Evolutionary conservation across 1,284 basidiomycete genomes (phyloP).

Genomic region (Cystobasidiaceae sp.): DNA sequence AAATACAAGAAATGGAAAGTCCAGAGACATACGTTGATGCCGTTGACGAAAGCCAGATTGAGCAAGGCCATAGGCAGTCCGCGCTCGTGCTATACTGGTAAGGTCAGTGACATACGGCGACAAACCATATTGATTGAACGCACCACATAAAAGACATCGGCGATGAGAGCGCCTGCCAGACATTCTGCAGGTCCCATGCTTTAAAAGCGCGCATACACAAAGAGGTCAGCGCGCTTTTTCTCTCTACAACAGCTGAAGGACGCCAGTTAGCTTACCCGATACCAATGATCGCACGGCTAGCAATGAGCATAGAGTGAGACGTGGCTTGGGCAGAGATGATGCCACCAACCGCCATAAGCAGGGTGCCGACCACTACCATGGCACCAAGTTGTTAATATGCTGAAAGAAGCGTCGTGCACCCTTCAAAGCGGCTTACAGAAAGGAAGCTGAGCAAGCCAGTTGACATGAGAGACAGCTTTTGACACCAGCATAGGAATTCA

Average conservation of each 20-base stretch:
- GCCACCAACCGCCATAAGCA: slow-evolving; percentile 18
- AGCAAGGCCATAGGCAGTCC: slow-evolving; percentile 8
- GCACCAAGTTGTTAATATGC: neutral
- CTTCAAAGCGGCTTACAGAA: neutral
- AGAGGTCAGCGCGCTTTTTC: no score
- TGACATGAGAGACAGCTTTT: neutral
- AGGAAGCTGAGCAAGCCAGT: neutral
- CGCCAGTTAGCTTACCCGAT: no score
- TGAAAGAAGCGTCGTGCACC: neutral
- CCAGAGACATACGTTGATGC: slow-evolving; percentile 16
- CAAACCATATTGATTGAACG: neutral
- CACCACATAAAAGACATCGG: slow-evolving; percentile 17
- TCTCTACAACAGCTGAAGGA: no score
- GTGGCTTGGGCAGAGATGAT: slow-evolving; percentile 1
- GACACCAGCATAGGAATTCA: neutral
- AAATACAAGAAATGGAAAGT: neutral
- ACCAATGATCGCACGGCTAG: slow-evolving; percentile 6
- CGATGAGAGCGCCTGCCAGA: slow-evolving; percentile 10
- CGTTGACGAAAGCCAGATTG: slow-evolving; percentile 21
- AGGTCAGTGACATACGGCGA: neutral
- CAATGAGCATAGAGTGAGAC: neutral
- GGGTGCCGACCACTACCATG: neutral
- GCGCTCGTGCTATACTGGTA: slow-evolving; percentile 27
- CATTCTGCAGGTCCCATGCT: slow-evolving; percentile 23
- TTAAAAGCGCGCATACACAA: no score